A percentile compares a stretch with the other conserved stretches of the same genome.
Evolutionary conservation across 768 basidiomycete species (phyloP).

Genomic region (Trichaptum fuscoviolaceum): DNA sequence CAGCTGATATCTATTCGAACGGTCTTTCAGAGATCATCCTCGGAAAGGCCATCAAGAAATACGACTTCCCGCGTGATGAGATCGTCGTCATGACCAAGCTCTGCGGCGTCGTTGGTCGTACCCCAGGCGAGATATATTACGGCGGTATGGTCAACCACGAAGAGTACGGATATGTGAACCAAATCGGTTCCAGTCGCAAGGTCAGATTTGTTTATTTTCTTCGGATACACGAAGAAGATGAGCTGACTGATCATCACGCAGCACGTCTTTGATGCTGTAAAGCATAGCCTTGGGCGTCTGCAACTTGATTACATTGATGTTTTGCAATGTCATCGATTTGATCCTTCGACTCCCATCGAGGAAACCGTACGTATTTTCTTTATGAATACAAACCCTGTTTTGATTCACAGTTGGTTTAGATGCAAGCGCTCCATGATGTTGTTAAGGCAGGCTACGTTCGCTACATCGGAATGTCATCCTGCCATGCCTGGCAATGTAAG

Average conservation of each 20-base stretch:
- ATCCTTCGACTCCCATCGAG: constrained; percentile 51
- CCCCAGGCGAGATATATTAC: constrained; percentile 12
- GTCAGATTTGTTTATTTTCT: constrained; percentile 18
- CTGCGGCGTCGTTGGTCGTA: constrained; percentile 15
- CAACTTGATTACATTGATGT: constrained; percentile 54
- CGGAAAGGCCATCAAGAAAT: constrained; percentile 44
- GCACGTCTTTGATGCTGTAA: constrained; percentile 56
- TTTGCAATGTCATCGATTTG: constrained; percentile 56
- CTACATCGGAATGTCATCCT: constrained; percentile 56
- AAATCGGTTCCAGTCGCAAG: constrained; percentile 43
- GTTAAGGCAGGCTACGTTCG: constrained; percentile 58
- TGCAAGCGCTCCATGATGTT: constrained; percentile 68
- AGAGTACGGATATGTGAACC: constrained; percentile 47
- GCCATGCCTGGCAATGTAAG: constrained; percentile 51
- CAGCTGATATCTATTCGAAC: constrained; percentile 44
- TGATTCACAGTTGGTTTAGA: constrained; percentile 26
- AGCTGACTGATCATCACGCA: constrained; percentile 19
- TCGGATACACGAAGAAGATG: neutral
- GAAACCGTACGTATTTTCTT: constrained; percentile 35
- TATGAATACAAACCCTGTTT: constrained; percentile 2
- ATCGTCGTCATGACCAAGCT: constrained; percentile 49
- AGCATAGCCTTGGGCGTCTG: constrained; percentile 36
- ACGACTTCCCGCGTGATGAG: constrained; percentile 40
- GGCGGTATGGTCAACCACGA: constrained; percentile 13
- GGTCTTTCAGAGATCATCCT: constrained; percentile 34